Evolutionary conservation across 257 asterid genomes (phyloP).

Genomic region (Nicotiana tabacum): DNA sequence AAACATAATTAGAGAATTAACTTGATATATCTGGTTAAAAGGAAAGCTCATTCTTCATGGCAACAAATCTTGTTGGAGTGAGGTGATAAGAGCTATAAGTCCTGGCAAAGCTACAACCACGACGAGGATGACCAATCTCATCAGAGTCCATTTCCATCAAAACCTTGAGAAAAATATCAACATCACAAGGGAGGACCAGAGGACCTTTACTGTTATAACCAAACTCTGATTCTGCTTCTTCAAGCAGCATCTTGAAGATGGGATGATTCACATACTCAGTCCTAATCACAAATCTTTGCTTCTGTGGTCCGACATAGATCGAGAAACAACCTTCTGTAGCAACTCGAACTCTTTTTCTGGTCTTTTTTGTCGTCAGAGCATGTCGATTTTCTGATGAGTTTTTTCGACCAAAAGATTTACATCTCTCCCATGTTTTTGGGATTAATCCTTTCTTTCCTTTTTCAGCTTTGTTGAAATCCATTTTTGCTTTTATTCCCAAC

Average conservation of each 20-base stretch:
- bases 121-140: not conserved
- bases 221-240: slow-evolving; percentile 61
- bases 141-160: slow-evolving; percentile 39
- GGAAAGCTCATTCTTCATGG: slow-evolving; percentile 5
- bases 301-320: slow-evolving; percentile 45
- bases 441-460: slow-evolving; percentile 48
- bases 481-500: not conserved
- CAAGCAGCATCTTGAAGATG: slow-evolving; percentile 44
- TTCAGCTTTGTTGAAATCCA: slow-evolving; percentile 17
- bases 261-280: slow-evolving; percentile 49
- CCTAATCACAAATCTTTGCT: slow-evolving; percentile 44
- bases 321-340: slow-evolving; percentile 52
- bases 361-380: slow-evolving; percentile 19
- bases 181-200: slow-evolving; percentile 51
- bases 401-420: slow-evolving; percentile 43
- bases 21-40: too few species aligned
- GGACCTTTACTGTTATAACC: slow-evolving; percentile 54
- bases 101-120: slow-evolving; percentile 24
- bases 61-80: slow-evolving; percentile 17
- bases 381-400: not conserved
- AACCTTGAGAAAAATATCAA: slow-evolving; percentile 33
- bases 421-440: slow-evolving; percentile 44
- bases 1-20: too few species aligned
- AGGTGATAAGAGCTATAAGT: slow-evolving; percentile 25
- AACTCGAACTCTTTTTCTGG: slow-evolving; percentile 15